Evolutionary conservation across 495 filamentous ascomycete species (phyloP).

Genomic region (Margaritispora aquatica): DNA sequence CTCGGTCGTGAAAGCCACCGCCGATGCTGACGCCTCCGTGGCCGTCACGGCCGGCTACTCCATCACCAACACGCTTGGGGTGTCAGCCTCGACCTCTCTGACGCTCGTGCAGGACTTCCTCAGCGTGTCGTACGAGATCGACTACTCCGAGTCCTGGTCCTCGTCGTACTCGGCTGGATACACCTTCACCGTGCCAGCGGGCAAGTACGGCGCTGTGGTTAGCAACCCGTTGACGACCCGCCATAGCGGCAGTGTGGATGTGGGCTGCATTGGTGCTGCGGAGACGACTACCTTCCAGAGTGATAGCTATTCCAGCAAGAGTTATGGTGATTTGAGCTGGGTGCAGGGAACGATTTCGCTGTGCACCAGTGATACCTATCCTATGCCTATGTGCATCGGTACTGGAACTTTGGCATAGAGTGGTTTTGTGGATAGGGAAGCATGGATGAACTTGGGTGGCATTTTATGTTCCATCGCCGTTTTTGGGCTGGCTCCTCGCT

Average conservation of each 20-base stretch:
- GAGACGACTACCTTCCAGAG: not conserved
- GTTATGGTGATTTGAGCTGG: conserved; percentile 7
- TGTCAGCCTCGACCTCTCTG: not conserved
- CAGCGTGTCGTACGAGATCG: not conserved
- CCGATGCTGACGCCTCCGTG: not conserved
- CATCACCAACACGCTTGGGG: conserved; percentile 8
- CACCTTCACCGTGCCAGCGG: conserved; percentile 1
- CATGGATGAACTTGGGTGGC: no score
- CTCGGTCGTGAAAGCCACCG: conserved; percentile 1
- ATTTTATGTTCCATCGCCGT: no score
- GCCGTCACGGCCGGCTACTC: conserved; percentile 9
- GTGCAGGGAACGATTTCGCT: conserved; percentile 8
- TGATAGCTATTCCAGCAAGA: conserved; percentile 7
- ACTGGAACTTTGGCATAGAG: not conserved
- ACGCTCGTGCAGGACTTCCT: not conserved
- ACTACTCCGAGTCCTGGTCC: conserved; percentile 8
- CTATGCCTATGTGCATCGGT: conserved; percentile 6
- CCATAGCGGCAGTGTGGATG: conserved; percentile 2
- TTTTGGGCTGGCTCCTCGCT: no score
- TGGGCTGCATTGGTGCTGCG: conserved; percentile 1
- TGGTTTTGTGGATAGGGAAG: no score
- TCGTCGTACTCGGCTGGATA: conserved; percentile 5
- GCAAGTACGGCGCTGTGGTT: conserved; percentile 9
- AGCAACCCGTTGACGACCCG: conserved; percentile 11
- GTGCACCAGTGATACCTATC: conserved; percentile 6